phyloP scores from a whole-genome alignment of 1,139 yeast species.

The Yamadazyma oceani region DNA sequence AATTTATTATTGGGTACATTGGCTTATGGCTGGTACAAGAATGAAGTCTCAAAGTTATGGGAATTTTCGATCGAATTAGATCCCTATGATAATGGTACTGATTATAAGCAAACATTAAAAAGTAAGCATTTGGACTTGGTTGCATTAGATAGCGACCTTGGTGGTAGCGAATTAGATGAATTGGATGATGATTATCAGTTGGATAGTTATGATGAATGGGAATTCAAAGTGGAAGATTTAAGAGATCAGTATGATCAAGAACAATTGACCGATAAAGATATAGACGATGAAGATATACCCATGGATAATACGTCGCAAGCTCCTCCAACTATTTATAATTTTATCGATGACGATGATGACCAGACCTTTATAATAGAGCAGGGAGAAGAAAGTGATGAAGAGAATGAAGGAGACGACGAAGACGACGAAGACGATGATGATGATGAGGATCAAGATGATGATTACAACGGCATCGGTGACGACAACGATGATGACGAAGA shows the following conservation, averaged over 20 bases:
- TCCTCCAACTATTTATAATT: conserved; percentile 9
- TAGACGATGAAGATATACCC: conserved; percentile 9
- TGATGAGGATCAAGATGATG: conserved; percentile 8
- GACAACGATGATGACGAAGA: conserved; percentile 2
- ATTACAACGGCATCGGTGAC: conserved; percentile 3
- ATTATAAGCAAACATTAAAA: conserved; percentile 3
- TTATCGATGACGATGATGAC: conserved; percentile 19
- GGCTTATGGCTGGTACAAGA: conserved; percentile 28
- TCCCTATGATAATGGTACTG: conserved; percentile 13
- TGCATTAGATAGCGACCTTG: conserved; percentile 15
- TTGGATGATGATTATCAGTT: conserved; percentile 20
- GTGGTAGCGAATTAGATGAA: conserved; percentile 14
- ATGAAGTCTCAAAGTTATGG: conserved; percentile 46
- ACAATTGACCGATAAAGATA: conserved; percentile 13
- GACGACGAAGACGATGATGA: conserved; percentile 12
- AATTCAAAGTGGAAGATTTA: conserved; percentile 14
- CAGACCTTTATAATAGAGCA: conserved; percentile 18
- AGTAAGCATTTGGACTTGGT: not conserved
- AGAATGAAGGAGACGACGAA: conserved; percentile 14
- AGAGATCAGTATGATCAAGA: conserved; percentile 10
- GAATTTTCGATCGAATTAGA: conserved; percentile 16
- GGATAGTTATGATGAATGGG: conserved; percentile 21
- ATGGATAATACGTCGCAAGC: not conserved
- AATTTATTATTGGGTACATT: conserved; percentile 36
- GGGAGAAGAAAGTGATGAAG: conserved; percentile 17